phyloP scores from a whole-genome alignment of 169 alveolate species.

The Babesia divergens region DNA sequence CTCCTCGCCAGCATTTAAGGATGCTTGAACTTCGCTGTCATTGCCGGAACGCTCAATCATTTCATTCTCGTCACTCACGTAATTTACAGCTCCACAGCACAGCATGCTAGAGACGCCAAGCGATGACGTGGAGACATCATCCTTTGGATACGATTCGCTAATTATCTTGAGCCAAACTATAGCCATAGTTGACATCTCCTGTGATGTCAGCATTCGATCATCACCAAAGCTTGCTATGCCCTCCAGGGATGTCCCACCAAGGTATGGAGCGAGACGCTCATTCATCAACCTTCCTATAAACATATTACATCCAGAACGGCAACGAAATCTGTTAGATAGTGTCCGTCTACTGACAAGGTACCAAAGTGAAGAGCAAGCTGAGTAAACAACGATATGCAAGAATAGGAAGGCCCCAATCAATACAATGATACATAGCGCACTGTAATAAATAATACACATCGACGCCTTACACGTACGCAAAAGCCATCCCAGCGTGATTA shows the following conservation, averaged over 20 bases:
- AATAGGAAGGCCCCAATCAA: too few relatives aligned
- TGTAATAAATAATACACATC: too few relatives aligned
- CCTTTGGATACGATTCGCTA: conserved; percentile 66
- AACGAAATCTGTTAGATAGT: background rate
- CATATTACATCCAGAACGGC: background rate
- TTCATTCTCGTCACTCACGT: conserved; percentile 17
- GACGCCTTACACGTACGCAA: too few relatives aligned
- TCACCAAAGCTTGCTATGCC: conserved; percentile 62
- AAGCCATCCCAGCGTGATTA: too few relatives aligned
- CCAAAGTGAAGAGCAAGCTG: background rate
- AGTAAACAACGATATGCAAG: background rate
- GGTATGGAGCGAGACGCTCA: conserved; percentile 49
- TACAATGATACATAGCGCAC: too few relatives aligned
- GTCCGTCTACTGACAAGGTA: background rate
- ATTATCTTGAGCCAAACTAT: conserved; percentile 76
- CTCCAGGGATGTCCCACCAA: conserved; percentile 65
- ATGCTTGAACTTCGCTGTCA: conserved; percentile 38
- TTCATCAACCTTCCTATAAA: conserved; percentile 71
- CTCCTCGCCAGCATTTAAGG: too few relatives aligned
- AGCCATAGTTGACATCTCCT: conserved; percentile 78
- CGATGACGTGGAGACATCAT: background rate
- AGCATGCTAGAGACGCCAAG: background rate
- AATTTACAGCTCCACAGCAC: background rate
- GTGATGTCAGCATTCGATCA: conserved; percentile 67
- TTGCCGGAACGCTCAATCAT: conserved; percentile 31